A percentile compares a stretch with the other conserved stretches of the same genome.
Conservation (phyloP, 768 basidiomycete genomes). For the Hirschioporus abietinus region DNA sequence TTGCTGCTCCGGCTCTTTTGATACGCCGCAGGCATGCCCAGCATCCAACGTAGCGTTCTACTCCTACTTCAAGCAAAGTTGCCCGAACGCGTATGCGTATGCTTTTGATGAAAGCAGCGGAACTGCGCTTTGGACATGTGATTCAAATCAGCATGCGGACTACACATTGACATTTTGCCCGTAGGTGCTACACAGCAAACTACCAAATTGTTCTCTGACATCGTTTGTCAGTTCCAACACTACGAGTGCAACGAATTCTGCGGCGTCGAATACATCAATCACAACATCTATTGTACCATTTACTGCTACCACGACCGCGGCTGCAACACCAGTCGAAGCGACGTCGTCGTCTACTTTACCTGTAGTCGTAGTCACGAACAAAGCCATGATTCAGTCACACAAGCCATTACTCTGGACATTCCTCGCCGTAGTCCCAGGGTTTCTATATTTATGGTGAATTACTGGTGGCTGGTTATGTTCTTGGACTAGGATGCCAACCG, state of each 20-base stretch:
- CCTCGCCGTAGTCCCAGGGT: neutral
- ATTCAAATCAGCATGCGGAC: slow-evolving; percentile 32
- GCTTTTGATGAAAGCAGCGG: slow-evolving; percentile 50
- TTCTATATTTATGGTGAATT: neutral
- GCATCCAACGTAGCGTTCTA: slow-evolving; percentile 36
- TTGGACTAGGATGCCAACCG: too few species aligned
- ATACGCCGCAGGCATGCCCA: slow-evolving; percentile 52
- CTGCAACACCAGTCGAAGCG: neutral
- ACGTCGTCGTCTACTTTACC: neutral
- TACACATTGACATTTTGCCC: slow-evolving; percentile 51
- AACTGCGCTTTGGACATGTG: slow-evolving; percentile 50
- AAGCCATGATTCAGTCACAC: neutral
- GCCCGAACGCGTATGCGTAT: slow-evolving; percentile 46
- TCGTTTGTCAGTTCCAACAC: neutral
- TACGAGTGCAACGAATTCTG: neutral
- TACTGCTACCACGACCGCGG: neutral
- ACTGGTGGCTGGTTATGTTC: too few species aligned
- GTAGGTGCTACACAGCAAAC: slow-evolving; percentile 8
- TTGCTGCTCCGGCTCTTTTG: slow-evolving; percentile 56
- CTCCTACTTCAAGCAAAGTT: slow-evolving; percentile 42
- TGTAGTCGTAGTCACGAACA: neutral
- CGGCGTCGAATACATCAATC: neutral
- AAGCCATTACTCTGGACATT: neutral
- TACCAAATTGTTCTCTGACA: neutral
- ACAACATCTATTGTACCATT: neutral